These are phyloP conservation scores for Rosa multiflora DNA, from an alignment of 306 rosid genomes.

Conservation along the genomic window DNA sequence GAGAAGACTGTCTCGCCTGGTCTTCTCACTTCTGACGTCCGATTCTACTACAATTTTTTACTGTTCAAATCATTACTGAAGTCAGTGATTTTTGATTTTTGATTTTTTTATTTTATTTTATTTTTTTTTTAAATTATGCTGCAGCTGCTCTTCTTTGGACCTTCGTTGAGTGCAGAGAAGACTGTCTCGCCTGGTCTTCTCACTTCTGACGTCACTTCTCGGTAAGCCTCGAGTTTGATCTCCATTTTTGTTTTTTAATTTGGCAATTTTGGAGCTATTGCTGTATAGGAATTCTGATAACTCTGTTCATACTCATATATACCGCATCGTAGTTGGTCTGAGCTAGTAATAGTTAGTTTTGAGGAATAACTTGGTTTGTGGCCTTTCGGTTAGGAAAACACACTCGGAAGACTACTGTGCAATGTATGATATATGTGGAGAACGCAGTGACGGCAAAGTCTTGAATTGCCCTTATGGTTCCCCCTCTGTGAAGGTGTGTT, in stretches of 20 bases:
- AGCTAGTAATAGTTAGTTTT: not conserved
- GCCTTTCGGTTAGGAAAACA: conserved; percentile 42
- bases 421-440: conserved; percentile 91
- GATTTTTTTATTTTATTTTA: no score
- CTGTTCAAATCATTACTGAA: no score
- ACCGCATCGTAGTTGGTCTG: not conserved
- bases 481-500: conserved; percentile 67
- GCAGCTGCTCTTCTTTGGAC: conserved; percentile 52
- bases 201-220: conserved; percentile 19
- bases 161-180: conserved; percentile 40
- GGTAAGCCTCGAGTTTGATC: conserved; percentile 20
- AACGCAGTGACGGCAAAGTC: conserved; percentile 81
- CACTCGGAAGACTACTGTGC: conserved; percentile 85
- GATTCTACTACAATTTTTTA: no score
- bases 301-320: not conserved
- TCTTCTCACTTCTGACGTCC: conserved; percentile 16
- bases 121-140: no score
- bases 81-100: no score
- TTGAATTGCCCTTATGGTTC: conserved; percentile 87
- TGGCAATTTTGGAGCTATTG: not conserved
- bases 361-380: conserved; percentile 7
- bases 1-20: conserved; percentile 31
- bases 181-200: conserved; percentile 21
- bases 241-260: not conserved
- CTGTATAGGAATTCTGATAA: not conserved